Percentiles rank a stretch among this genome's conserved stretches.
phyloP scores from a whole-genome alignment of 208 protist species.

The Leishmania aethiopica region DNA sequence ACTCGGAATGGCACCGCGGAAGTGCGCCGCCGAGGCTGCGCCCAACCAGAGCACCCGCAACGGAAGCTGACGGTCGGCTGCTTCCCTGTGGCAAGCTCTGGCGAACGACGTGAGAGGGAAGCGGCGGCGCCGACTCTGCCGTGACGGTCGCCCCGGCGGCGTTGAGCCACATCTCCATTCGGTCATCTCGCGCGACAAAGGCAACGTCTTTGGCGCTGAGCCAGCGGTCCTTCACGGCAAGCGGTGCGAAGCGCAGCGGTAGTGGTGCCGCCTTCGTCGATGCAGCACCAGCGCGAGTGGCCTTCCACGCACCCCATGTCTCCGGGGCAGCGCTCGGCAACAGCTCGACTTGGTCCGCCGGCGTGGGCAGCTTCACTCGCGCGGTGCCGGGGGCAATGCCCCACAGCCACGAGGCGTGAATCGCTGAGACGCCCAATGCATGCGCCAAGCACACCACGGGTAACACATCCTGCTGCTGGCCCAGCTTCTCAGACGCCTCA shows the following conservation, averaged over 20 bases:
- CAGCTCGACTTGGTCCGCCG: slow-evolving; percentile 8
- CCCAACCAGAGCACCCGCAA: neutral
- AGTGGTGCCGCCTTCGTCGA: neutral
- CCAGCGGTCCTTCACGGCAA: slow-evolving; percentile 15
- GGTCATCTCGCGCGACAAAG: slow-evolving; percentile 29
- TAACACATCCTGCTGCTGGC: neutral
- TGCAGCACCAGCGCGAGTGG: neutral
- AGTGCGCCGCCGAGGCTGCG: neutral
- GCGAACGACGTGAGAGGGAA: neutral
- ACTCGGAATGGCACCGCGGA: neutral
- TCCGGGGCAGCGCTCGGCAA: neutral
- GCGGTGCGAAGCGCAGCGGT: slow-evolving; percentile 21
- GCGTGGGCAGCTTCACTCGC: slow-evolving; percentile 22
- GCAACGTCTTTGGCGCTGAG: slow-evolving; percentile 13
- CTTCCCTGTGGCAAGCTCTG: neutral
- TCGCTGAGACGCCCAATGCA: slow-evolving; percentile 50
- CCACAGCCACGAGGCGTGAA: slow-evolving; percentile 48
- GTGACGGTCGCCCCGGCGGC: slow-evolving; percentile 17
- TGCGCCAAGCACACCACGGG: slow-evolving; percentile 44
- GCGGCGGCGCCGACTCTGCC: slow-evolving; percentile 11
- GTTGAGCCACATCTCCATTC: slow-evolving; percentile 36
- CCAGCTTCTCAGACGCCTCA: neutral
- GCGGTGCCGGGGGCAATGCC: slow-evolving; percentile 17
- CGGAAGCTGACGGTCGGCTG: neutral
- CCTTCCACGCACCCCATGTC: neutral